Percentiles rank a stretch among this genome's conserved stretches.
phyloP scores from a whole-genome alignment of 208 protist species.

The Leishmania tropica region DNA sequence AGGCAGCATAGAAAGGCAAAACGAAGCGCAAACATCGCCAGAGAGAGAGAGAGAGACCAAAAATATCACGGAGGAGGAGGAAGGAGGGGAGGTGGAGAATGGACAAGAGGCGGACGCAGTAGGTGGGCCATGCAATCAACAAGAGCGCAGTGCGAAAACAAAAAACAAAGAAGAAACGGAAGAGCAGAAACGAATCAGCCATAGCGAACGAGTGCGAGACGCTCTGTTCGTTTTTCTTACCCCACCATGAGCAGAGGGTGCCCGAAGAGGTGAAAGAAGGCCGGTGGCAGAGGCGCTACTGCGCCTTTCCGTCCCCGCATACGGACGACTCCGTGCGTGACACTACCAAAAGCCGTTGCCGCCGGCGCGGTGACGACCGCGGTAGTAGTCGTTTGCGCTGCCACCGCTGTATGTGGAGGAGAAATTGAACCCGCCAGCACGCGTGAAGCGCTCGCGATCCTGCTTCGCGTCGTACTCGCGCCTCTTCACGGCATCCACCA shows the following conservation, averaged over 20 bases:
- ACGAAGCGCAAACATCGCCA: neutral
- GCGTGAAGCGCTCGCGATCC: conserved; percentile 50
- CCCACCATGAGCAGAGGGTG: neutral
- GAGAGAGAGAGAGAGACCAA: neutral
- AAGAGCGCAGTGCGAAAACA: neutral
- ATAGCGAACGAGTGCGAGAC: neutral
- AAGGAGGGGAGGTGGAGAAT: neutral
- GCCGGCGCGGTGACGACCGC: conserved; percentile 55
- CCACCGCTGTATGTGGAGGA: conserved; percentile 48
- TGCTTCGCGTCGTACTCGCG: conserved; percentile 87
- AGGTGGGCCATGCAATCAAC: neutral
- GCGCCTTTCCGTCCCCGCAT: neutral
- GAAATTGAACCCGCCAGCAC: conserved; percentile 46
- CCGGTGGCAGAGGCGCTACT: neutral
- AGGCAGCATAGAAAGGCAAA: neutral
- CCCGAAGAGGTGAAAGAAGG: neutral
- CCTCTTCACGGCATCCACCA: conserved; percentile 74
- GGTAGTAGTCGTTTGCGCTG: conserved; percentile 45
- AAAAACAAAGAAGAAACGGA: conserved; percentile 9
- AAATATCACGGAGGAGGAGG: neutral
- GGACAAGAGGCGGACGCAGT: neutral
- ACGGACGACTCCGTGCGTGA: neutral
- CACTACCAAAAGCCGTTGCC: conserved; percentile 62
- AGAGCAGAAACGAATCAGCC: neutral
- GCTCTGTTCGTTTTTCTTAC: neutral